Evolutionary conservation across 257 asterid species (phyloP), one percentile per base, ranked within the genome.

Genomic region (Dorcoceras hygrometricum): DNA sequence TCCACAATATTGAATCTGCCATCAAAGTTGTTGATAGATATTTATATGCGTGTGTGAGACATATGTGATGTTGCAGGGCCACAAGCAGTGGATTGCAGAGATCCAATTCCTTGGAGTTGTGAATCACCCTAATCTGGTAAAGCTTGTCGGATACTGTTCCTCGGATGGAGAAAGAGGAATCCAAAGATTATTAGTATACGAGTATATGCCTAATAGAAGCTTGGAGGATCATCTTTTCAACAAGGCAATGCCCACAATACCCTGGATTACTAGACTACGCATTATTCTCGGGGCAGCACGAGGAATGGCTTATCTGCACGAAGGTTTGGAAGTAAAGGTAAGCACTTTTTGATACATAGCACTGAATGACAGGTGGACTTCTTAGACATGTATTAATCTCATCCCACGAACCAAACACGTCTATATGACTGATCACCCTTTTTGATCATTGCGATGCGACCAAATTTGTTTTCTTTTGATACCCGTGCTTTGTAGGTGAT

Each of bases 61-160:
- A 59, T 50, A 29, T 34, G 43, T 23, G 14, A 8, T 72, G 11
- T 55, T 75, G 70, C 64, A 92, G 98, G 98, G 98, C 31, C 98
- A 92, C 73, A 88, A 90, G 69, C 87, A 92, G 73, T 92, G 98
- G 98, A 73, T 92, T 59, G 90, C 97, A 6, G 98, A 92, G 73
- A 96, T 91, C 54, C 98, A 89, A 66, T 89, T 87, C 71, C 98
- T 91, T 24, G 96, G 96, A 69, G 96, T 87, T 46, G 67, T 91
- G 5, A 86, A 87, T 71, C 98, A 91, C 75, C 96, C 90, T 22
- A 84, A 84, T 76, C 92, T 91, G 27, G 98, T 91, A 51, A 91
- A 91, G 71, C 98, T 91, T 68, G 73, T 89, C 57, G 98, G 98
- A 72, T 92, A 87, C 75, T 92, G 98, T 77, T 81, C 95, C 5